Base-by-base conservation (phyloP, 176 grass and related monocot species). In the Elaeis guineensis region DNA sequence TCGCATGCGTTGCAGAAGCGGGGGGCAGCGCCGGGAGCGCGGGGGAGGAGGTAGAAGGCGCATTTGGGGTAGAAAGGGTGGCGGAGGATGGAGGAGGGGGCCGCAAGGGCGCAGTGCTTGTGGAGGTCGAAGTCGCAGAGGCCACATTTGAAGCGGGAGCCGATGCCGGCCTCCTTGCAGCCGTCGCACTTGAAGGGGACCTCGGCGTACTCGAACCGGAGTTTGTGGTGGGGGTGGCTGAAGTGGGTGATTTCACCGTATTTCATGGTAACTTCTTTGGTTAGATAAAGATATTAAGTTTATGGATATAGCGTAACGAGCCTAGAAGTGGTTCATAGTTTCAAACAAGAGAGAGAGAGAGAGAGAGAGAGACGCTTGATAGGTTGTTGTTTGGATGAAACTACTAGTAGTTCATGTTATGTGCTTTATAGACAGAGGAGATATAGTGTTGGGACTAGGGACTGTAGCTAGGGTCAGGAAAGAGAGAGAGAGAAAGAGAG, bases 1-100 rank as follows among this genome's bases (percentile, higher is more conserved):
- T 85, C 87, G 69, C 92, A 97, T 4, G 92, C 92, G 74, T 97
- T 97, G 73, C 92, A 97, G 79, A 85, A 89, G 1, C 92, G 92
- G 0, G 83, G 16, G 0, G 51, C 61, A 0, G 60, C 32, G 12
- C 83, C 78, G 0, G 86, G 87, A 0, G 81, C 75, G 0, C 78
- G 80, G 18, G 81, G 50, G 16, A 91, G 63, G 81, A 97, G 91
- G 56, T 70, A 69, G 88, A 97, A 97, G 14, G 77, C 48, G 84
- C 92, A 97, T 44, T 72, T 52, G 1, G 92, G 83, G 72, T 97
- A 97, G 83, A 97, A 97, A 26, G 81, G 76, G 65, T 97, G 92
- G 2, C 87, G 81, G n/a, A 97, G 64, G 22, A 78, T 62, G 20
- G 78, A 61, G n/a, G 74, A 75, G 5, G 85, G 76, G 0, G 63